Evolutionary conservation across 1,139 yeast genomes (phyloP), one percentile per base, ranked within the genome.

Genomic region (Suhomyces coccinellae): DNA sequence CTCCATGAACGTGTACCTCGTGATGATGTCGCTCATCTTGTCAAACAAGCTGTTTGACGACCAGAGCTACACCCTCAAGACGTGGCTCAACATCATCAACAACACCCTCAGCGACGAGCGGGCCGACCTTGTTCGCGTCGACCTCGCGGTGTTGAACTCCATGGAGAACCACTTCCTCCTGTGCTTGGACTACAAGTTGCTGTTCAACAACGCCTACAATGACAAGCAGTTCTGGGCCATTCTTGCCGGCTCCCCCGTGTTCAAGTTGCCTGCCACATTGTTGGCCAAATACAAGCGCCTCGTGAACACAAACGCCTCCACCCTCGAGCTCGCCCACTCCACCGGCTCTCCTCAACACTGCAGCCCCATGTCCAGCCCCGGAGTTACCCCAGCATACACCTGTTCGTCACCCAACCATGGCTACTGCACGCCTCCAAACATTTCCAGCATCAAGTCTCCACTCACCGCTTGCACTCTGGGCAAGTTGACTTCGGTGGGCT

Each of bases 1-100:
- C 16, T 38, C 47, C 34, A 52, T 68, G 43, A 52, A 57, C 6
- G 61, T 61, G 33, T 66, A 69, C 50, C 43, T 66, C 33, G 56
- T 71, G 4, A 49, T 65, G 43, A 59, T 67, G 14, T 62, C 79
- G 16, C 61, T 77, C 39, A 64, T 78, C 43, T 58, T 78, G 15
- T 63, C 80, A 31, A 78, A 78, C 57, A 78, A 78, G 56, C 63
- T 73, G 13, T 67, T 63, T 47, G 80, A 78, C 55, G 83, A 78
- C 53, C 79, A 75, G 45, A 72, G 77, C 40, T 78, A 77, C 51
- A 76, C 82, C 1, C 62, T 77, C 50, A 77, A 77, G 51, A 78
- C 82, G 4, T 78, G 83, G 83, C 63, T 70, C 40, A 53, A 52
- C 41, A 55, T 61, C 33, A 52, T 55, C 42, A 38, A 41, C 47